Evolutionary conservation across 2,329 filamentous ascomycete species (phyloP), one percentile per base, ranked within the genome.

Genomic region (Talaromyces rugulosus): DNA sequence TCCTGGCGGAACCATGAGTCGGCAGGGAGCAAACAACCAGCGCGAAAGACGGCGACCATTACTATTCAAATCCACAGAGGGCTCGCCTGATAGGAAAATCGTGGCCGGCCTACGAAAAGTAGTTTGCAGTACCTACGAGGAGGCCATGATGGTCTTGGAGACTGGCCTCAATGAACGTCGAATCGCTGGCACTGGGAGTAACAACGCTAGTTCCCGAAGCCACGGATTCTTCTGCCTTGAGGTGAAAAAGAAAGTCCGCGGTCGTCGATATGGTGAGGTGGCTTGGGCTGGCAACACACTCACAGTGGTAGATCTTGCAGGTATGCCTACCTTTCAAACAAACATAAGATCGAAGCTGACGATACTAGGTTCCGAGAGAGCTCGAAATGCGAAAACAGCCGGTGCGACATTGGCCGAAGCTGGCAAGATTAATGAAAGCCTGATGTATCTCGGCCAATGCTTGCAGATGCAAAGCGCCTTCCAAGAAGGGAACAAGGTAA

Each of bases 381-480:
- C 94, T 16, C 85, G 93, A 63, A 92, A 95, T 66, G 93, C 95
- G 30, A 97, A 97, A 81, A 98, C 95, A 0, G 90, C 92, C 0
- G 95, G 95, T 12, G 88, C 92, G 4, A 97, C 94, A 0, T 84
- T 99, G 14, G 94, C 90, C 0, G 95, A 99, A 78, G 95, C 94
- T 40, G 95, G 95, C 59, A 98, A 98, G 78, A 99, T 99, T 74
- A 99, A 99, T 71, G 93, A 97, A 76, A 96, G 91, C 71, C 80
- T 99, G 72, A 99, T 99, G 95, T 98, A 97, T 73, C 84, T 99
- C 1, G 95, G 95, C 0, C 95, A 98, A 72, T 99, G 95, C 73
- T 84, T 99, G 69, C 94, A 98, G 73, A 94, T 96, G 83, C 94
- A 97, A 74, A 93, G 89, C 63, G 91, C 94, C 68, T 83, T 88